Evolutionary conservation across 345 rosid species (phyloP).

Genomic region (Eutrema japonicum): DNA sequence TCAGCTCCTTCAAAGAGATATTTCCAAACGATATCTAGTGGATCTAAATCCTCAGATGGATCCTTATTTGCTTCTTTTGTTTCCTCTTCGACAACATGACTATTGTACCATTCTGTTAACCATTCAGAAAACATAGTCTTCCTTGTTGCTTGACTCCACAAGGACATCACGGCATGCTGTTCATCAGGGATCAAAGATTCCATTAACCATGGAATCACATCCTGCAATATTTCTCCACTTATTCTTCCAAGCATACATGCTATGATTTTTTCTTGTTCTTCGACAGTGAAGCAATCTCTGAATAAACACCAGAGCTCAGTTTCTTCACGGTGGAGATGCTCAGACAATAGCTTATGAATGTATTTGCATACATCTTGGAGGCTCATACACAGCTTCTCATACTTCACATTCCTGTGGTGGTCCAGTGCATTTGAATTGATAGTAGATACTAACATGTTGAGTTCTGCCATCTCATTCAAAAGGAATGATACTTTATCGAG

Average conservation of each 20-base stretch:
- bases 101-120: slow-evolving; percentile 80
- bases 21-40: slow-evolving; percentile 59
- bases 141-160: slow-evolving; percentile 67
- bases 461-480: slow-evolving; percentile 57
- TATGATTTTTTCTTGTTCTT: slow-evolving; percentile 78
- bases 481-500: slow-evolving; percentile 57
- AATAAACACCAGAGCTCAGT: slow-evolving; percentile 74
- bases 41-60: slow-evolving; percentile 47
- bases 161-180: slow-evolving; percentile 56
- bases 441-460: background rate
- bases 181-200: slow-evolving; percentile 64
- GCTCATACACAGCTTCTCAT: slow-evolving; percentile 51
- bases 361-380: slow-evolving; percentile 68
- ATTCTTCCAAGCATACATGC: slow-evolving; percentile 72
- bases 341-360: slow-evolving; percentile 64
- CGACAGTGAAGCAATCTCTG: slow-evolving; percentile 59
- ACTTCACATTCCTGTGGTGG: slow-evolving; percentile 35
- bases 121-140: slow-evolving; percentile 83
- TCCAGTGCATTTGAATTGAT: slow-evolving; percentile 36
- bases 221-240: slow-evolving; percentile 67
- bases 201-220: slow-evolving; percentile 78
- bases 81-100: slow-evolving; percentile 41
- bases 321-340: slow-evolving; percentile 74
- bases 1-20: slow-evolving; percentile 59
- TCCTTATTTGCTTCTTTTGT: slow-evolving; percentile 35